phyloP scores from a whole-genome alignment of 192 early-diverging fungal species.

The Funneliformis mosseae region DNA sequence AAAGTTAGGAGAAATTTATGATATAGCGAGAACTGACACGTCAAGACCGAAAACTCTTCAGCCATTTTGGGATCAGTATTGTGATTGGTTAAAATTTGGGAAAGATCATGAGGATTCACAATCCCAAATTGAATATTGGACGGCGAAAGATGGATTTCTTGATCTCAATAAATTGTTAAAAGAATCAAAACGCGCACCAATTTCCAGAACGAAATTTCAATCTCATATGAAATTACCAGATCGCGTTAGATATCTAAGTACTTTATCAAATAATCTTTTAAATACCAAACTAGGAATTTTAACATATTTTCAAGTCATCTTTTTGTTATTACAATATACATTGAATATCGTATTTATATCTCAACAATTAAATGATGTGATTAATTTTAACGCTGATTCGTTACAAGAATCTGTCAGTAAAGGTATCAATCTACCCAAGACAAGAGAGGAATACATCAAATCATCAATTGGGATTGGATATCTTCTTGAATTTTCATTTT shows the following conservation, averaged over 20 bases:
- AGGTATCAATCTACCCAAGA: background rate
- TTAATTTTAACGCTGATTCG: background rate
- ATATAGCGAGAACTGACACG: too few relatives aligned
- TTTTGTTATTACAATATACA: conserved; percentile 6
- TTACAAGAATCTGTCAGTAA: background rate
- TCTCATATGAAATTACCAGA: background rate
- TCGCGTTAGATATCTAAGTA: background rate
- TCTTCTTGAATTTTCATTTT: conserved; percentile 4
- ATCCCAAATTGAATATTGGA: conserved; percentile 17
- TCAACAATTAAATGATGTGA: background rate
- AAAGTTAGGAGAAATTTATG: too few relatives aligned
- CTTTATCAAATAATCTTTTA: background rate
- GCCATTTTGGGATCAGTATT: too few relatives aligned
- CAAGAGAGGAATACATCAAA: background rate
- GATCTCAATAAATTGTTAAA: background rate
- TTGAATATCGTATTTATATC: conserved; percentile 17
- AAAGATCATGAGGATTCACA: background rate
- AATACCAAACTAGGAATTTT: background rate
- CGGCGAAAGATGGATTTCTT: background rate
- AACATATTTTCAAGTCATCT: background rate
- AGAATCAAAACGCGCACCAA: background rate
- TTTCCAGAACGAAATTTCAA: background rate
- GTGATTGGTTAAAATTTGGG: too few relatives aligned
- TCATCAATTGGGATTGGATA: conserved; percentile 13
- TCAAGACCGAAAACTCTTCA: too few relatives aligned